Evolutionary conservation across 495 filamentous ascomycete species (phyloP), one percentile per base, ranked within the genome.

Genomic region (Aspergillus homomorphus): DNA sequence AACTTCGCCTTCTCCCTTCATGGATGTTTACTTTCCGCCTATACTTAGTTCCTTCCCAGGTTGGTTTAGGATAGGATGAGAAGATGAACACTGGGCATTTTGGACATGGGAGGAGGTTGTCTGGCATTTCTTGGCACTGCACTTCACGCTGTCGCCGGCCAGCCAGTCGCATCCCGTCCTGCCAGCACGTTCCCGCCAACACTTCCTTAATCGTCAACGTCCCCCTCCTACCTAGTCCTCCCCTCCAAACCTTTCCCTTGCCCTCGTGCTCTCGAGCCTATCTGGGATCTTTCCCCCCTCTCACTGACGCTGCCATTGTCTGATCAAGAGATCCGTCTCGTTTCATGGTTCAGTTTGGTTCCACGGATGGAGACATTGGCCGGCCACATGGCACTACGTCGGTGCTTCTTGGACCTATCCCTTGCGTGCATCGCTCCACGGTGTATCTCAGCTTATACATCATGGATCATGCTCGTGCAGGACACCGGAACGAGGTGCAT

Each of bases 161-260:
- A 53, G 51, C 51, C 51, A 53, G 51, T 53, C 51, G 26, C 19
- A 12, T 21, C 22, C 20, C 53, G 41, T 55, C 38, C 20, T 55
- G 53, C 38, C 53, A 55, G 24, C 51, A 53, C 51, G 51, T 53
- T 53, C 33, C 50, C 33, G 33, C 33, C 33, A 38, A 38, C 33
- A 5, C 33, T 38, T 38, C 33, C 33, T 12, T 12, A 38, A 12
- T 38, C 33, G 33, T 38, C 12, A 38, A 7, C 33, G 2, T 7
- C 33, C 8, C 12, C 10, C 10, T 14, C 33, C 33, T 12, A 5
- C 33, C 33, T 38, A 5, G 8, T 38, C 10, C 33, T 14, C 33
- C 33, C 10, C 10, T 14, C 33, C 33, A 5, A 5, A 12, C 15
- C 33, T 38, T 14, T 10, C 15, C 15, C 7, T 38, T 38, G 33